Base-by-base conservation (phyloP, 768 basidiomycete genomes). In the Leccinum obscurum region DNA sequence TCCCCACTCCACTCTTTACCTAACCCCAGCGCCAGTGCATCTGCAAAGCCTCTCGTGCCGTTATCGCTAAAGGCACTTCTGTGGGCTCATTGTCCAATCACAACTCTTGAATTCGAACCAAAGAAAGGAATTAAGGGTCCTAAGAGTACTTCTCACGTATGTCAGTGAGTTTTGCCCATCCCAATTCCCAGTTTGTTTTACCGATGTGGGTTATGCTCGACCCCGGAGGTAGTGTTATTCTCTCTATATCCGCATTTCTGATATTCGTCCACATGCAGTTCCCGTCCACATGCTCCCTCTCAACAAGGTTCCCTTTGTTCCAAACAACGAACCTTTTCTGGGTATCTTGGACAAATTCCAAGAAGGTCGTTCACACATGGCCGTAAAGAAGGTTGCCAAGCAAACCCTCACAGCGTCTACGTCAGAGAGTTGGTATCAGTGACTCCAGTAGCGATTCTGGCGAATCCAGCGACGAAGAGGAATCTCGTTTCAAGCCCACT, bases 301-400 rank as follows among this genome's bases (percentile, higher is more conserved):
- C 51, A 93, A 94, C 75, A 91, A 88, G 68, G 90, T 95, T 6
- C 90, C 88, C 0, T 90, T 89, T 56, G 90, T 95, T 3, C 90
- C 93, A 2, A 88, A 87, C 49, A 93, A 95, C 66, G 91, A 93
- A 73, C 83, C 93, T 26, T 78, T 96, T 1, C 81, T 95, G 14
- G 86, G 89, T 26, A 91, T 94, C 62, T 80, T 95, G 34, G 93
- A 95, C 72, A 88, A 81, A 61, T 95, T 95, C 72, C 93, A 95
- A 72, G 92, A 93, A 68, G 93, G 92, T 4, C 82, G 92, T 32
- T 92, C 89, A 46, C 93, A 96, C 70, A 95, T 96, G 85, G 93
- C 93, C 22, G 86, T 93, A 57, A 93, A 93, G 81, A 84, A 90
- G 64, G 89, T 86, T 4, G 91, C 91, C 46, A 93, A 93, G 69